Evolutionary conservation across 2,329 filamentous ascomycete species (phyloP).

Genomic region (Arthrobotrys entomopaga): DNA sequence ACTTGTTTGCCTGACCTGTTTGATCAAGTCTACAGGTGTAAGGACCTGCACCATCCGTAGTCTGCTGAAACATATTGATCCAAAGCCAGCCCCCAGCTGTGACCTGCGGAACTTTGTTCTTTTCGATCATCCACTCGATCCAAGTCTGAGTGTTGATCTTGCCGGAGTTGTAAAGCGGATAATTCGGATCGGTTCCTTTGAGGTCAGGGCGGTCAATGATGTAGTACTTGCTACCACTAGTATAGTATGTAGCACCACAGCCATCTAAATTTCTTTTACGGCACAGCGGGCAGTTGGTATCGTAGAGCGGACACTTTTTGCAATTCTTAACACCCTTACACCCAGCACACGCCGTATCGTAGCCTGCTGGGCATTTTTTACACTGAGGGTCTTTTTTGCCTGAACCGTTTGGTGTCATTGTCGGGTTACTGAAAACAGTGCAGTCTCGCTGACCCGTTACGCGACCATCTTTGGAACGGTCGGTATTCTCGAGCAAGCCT

Average conservation of each 20-base stretch:
- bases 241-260: slow-evolving; percentile 21
- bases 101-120: background rate
- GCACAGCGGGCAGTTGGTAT: slow-evolving; percentile 15
- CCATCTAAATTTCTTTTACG: slow-evolving; percentile 13
- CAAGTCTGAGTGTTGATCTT: background rate
- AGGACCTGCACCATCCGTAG: slow-evolving; percentile 15
- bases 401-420: slow-evolving; percentile 26
- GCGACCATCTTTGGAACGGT: background rate
- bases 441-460: slow-evolving; percentile 10
- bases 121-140: slow-evolving; percentile 31
- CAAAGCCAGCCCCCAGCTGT: slow-evolving; percentile 19
- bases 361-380: slow-evolving; percentile 3
- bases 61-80: slow-evolving; percentile 21
- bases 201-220: slow-evolving; percentile 12
- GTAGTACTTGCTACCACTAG: slow-evolving; percentile 7
- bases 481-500: slow-evolving; percentile 19
- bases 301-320: slow-evolving; percentile 7
- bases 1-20: background rate
- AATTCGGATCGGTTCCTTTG: background rate
- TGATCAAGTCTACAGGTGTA: slow-evolving; percentile 19
- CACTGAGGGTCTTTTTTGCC: background rate
- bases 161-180: slow-evolving; percentile 8
- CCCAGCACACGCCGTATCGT: slow-evolving; percentile 4
- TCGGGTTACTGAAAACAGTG: slow-evolving; percentile 32
- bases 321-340: slow-evolving; percentile 8